These are phyloP conservation scores for Aspergillus neoniger DNA, from an alignment of 2,329 filamentous ascomycete species.

Conservation along the genomic window DNA sequence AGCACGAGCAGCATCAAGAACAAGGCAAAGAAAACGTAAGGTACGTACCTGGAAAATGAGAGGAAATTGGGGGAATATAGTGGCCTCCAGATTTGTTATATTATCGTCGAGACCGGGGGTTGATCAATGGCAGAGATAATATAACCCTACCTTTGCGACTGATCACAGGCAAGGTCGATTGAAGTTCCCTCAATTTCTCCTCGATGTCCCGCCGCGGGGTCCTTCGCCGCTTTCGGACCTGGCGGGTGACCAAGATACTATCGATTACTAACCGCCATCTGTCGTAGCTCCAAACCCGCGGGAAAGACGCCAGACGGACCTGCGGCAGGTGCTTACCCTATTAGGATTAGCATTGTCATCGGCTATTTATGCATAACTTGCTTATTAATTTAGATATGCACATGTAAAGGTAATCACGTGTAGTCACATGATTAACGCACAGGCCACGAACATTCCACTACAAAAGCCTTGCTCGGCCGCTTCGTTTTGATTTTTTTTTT, in stretches of 20 bases:
- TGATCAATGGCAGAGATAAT: background rate
- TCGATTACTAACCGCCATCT: slow-evolving; percentile 8
- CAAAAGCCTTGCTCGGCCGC: slow-evolving; percentile 5
- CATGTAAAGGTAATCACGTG: background rate
- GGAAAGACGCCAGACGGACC: too few species aligned
- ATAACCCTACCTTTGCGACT: background rate
- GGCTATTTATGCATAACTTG: background rate
- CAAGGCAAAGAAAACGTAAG: background rate
- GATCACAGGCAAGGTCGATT: background rate
- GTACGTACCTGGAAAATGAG: background rate
- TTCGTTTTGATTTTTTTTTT: slow-evolving; percentile 29
- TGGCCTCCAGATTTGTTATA: background rate
- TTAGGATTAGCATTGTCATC: background rate
- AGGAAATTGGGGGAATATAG: background rate
- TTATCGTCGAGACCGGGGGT: background rate
- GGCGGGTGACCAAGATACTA: slow-evolving; percentile 6
- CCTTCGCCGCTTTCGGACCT: slow-evolving; percentile 21
- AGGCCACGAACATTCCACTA: slow-evolving; percentile 14
- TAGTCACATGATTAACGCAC: slow-evolving; percentile 23
- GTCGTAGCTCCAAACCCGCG: background rate
- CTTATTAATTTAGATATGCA: background rate
- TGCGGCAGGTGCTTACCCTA: background rate
- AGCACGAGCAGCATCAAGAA: background rate
- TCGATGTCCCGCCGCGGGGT: slow-evolving; percentile 12
- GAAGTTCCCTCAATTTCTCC: slow-evolving; percentile 1